A percentile compares a stretch with the other conserved stretches of the same genome.
Conservation (phyloP, 1,284 basidiomycete genomes). For the Ustilago hordei region DNA sequence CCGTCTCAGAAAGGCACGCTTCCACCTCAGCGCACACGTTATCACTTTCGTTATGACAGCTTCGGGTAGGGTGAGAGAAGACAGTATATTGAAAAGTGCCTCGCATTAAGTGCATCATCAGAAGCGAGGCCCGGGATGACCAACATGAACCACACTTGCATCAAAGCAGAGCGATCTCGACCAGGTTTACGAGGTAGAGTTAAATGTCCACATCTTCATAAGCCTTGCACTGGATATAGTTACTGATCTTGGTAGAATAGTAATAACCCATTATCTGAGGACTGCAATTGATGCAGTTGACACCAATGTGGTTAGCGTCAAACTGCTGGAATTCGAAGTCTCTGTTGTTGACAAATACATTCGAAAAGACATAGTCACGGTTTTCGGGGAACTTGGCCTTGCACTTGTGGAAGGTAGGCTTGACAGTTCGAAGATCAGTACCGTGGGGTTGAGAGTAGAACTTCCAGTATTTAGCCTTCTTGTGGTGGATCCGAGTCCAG, state of each 20-base stretch:
- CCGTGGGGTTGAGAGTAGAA: slow-evolving; percentile 8
- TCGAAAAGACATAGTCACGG: neutral
- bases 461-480: slow-evolving; percentile 16
- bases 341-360: neutral
- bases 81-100: too few relatives aligned
- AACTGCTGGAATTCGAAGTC: slow-evolving; percentile 25
- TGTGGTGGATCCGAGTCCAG: slow-evolving; percentile 17
- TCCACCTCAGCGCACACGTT: too few relatives aligned
- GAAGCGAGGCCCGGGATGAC: too few relatives aligned
- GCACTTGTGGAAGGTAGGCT: slow-evolving; percentile 20
- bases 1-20: too few relatives aligned
- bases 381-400: neutral
- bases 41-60: too few relatives aligned
- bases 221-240: slow-evolving; percentile 14
- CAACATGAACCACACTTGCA: too few relatives aligned
- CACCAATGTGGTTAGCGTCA: slow-evolving; percentile 6
- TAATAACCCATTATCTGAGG: slow-evolving; percentile 8
- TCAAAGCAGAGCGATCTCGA: too few relatives aligned
- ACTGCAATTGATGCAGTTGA: slow-evolving; percentile 33
- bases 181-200: too few relatives aligned
- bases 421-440: slow-evolving; percentile 10
- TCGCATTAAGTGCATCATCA: too few relatives aligned
- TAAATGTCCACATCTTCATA: neutral
- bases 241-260: slow-evolving; percentile 11
- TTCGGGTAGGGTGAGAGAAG: too few relatives aligned